Conservation (phyloP, 176 grass and related monocot species). For the Aegilops bicornis region DNA sequence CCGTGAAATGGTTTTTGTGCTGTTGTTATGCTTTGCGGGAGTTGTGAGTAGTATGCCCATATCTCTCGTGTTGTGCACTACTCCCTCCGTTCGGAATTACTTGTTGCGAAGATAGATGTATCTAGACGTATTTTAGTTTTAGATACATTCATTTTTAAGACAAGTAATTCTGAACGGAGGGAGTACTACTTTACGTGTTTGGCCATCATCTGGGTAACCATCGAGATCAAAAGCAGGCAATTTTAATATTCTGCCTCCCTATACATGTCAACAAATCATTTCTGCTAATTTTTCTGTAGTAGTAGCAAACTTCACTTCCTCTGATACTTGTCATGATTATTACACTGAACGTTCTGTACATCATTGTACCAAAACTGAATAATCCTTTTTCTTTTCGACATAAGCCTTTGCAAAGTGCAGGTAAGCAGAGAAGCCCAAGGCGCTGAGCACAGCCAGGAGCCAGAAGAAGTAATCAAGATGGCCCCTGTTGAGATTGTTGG, state of each 20-base stretch:
- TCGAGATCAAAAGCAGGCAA: background rate
- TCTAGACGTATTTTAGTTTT: too few relatives aligned
- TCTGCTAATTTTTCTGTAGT: background rate
- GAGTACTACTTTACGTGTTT: too few relatives aligned
- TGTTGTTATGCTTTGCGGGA: background rate
- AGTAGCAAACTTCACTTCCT: background rate
- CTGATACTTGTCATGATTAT: background rate
- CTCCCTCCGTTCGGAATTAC: too few relatives aligned
- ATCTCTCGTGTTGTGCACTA: background rate
- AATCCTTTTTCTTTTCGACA: background rate
- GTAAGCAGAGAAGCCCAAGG: background rate
- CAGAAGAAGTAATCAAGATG: slow-evolving; percentile 28
- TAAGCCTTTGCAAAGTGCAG: slow-evolving; percentile 9
- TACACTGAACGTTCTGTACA: background rate
- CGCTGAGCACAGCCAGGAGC: background rate
- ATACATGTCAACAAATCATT: background rate
- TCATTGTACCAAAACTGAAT: background rate
- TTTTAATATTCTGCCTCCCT: background rate
- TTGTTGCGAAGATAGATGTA: too few relatives aligned
- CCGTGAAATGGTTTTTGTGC: background rate
- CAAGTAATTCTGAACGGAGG: too few relatives aligned
- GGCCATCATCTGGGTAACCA: background rate
- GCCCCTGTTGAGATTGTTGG: slow-evolving; percentile 8
- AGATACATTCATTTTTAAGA: too few relatives aligned
- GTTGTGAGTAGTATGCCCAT: background rate